A percentile compares a stretch with the other conserved stretches of the same genome.
Evolutionary conservation across 225 moss, liverwort and hornwort genomes (phyloP).

Genomic region (Straminergon stramineum): DNA sequence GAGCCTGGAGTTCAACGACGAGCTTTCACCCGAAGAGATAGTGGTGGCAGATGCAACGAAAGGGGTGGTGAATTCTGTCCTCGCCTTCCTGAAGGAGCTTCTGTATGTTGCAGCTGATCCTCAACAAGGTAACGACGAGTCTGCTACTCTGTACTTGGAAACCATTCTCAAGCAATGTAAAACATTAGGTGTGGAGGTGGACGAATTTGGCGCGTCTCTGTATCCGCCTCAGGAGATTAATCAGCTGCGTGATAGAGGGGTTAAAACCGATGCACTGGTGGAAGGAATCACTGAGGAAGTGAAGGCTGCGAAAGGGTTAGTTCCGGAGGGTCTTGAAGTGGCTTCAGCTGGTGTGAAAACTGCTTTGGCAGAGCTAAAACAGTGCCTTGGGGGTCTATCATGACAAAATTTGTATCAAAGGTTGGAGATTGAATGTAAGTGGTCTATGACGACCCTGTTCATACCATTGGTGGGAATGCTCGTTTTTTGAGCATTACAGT

Average conservation of each 20-base stretch:
- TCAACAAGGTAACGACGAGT: constrained; percentile 38
- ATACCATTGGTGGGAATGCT: not conserved
- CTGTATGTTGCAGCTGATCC: constrained; percentile 50
- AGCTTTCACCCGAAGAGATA: constrained; percentile 50
- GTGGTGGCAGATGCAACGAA: constrained; percentile 43
- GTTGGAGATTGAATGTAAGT: not conserved
- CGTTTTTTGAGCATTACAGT: not conserved
- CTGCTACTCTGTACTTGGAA: constrained; percentile 37
- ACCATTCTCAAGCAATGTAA: constrained; percentile 37
- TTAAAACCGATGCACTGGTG: constrained; percentile 16
- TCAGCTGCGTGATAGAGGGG: constrained; percentile 25
- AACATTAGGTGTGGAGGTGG: constrained; percentile 32
- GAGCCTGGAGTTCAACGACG: constrained; percentile 44
- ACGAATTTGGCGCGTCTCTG: constrained; percentile 50
- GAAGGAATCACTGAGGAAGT: constrained; percentile 32
- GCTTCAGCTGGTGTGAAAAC: constrained; percentile 16
- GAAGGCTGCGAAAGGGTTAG: constrained; percentile 20
- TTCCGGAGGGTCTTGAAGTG: constrained; percentile 29
- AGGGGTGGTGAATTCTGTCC: constrained; percentile 21
- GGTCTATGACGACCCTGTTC: not conserved
- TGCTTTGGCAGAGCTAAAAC: constrained; percentile 18
- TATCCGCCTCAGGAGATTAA: constrained; percentile 55
- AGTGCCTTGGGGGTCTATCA: constrained; percentile 25
- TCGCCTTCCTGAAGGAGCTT: constrained; percentile 42
- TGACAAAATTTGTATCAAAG: constrained; percentile 7